Evolutionary conservation across 2,329 filamentous ascomycete genomes (phyloP).

Genomic region (Onygenales sp.): DNA sequence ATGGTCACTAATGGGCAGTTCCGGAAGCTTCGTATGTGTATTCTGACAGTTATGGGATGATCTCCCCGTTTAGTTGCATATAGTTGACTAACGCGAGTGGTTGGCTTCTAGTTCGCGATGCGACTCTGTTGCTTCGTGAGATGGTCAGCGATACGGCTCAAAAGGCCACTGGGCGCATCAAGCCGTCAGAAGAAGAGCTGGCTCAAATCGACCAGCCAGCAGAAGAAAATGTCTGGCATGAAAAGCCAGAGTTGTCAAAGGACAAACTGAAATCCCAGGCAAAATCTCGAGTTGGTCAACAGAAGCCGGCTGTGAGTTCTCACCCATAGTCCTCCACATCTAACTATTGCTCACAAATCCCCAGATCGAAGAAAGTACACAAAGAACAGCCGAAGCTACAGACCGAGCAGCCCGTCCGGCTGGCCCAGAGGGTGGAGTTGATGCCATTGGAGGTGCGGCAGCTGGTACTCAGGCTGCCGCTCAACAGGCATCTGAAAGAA

Average conservation of each 20-base stretch:
- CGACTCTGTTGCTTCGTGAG: conserved; percentile 70
- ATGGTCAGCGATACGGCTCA: conserved; percentile 83
- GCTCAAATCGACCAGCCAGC: conserved; percentile 72
- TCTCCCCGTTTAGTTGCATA: conserved; percentile 8
- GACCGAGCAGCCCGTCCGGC: conserved; percentile 32
- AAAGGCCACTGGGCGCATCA: conserved; percentile 65
- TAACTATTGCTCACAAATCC: background rate
- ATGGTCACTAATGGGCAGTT: conserved; percentile 95
- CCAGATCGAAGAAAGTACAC: conserved; percentile 39
- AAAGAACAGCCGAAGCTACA: conserved; percentile 48
- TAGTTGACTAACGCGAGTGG: conserved; percentile 11
- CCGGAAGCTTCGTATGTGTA: conserved; percentile 67
- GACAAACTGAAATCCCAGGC: conserved; percentile 60
- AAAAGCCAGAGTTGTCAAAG: conserved; percentile 66
- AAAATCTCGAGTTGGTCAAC: conserved; percentile 50
- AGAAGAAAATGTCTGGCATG: conserved; percentile 88
- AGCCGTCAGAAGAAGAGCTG: conserved; percentile 69
- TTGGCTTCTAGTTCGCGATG: conserved; percentile 57
- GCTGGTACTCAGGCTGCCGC: conserved; percentile 29
- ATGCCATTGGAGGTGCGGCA: conserved; percentile 20
- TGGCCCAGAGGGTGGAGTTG: background rate
- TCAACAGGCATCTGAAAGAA: conserved; percentile 51
- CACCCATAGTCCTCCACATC: conserved; percentile 6
- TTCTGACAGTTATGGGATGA: conserved; percentile 9
- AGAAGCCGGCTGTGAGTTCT: conserved; percentile 41